Percentiles rank a stretch among this genome's conserved stretches.
These are phyloP conservation scores for Calonectria ilicicola DNA, from an alignment of 2,329 filamentous ascomycete genomes.

Conservation along the genomic window DNA sequence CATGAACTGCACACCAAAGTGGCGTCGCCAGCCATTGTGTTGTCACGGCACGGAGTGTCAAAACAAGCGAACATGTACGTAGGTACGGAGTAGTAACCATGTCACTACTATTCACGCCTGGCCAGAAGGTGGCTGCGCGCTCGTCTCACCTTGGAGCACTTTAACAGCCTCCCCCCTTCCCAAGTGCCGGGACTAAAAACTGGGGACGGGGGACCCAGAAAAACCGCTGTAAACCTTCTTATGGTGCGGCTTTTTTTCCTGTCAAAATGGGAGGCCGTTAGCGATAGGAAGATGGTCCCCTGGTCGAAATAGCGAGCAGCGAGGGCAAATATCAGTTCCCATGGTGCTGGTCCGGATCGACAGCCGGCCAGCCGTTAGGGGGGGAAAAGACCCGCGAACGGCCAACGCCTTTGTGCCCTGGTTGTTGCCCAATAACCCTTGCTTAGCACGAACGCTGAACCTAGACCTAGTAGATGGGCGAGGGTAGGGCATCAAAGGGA, in stretches of 20 bases:
- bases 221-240: background rate
- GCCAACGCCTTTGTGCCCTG: background rate
- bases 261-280: background rate
- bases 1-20: too few relatives aligned
- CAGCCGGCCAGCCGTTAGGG: conserved; percentile 20
- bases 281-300: background rate
- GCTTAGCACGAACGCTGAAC: background rate
- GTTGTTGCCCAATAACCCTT: background rate
- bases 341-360: conserved; percentile 14
- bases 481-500: background rate
- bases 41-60: too few relatives aligned
- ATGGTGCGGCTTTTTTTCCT: background rate
- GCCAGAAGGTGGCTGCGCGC: background rate
- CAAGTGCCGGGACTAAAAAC: background rate
- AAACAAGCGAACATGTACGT: too few relatives aligned
- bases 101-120: too few relatives aligned
- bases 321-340: background rate
- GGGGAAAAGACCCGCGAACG: background rate
- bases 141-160: background rate
- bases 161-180: background rate
- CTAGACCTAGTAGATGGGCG: background rate
- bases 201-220: background rate
- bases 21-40: too few relatives aligned
- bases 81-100: too few relatives aligned
- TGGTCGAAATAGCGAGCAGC: background rate